Conservation (phyloP, 2,329 filamentous ascomycete genomes). For the Epicoccum nigrum region DNA sequence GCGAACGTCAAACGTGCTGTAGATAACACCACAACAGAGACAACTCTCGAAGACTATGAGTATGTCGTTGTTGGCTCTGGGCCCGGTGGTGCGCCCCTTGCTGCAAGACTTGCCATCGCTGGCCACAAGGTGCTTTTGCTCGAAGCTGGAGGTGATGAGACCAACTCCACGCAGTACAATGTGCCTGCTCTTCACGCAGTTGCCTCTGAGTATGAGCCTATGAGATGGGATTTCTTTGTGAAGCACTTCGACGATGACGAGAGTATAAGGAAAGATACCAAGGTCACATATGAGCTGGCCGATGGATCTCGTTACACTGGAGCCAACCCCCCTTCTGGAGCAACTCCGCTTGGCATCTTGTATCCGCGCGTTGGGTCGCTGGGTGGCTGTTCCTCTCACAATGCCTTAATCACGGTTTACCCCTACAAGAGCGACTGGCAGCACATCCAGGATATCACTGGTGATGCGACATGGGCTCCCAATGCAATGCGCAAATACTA, state of each 20-base stretch:
- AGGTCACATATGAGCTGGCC: conserved; percentile 55
- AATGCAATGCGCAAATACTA: conserved; percentile 66
- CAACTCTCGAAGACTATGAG: conserved; percentile 54
- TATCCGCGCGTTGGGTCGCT: conserved; percentile 63
- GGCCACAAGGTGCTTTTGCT: conserved; percentile 64
- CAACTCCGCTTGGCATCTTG: conserved; percentile 57
- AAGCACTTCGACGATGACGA: conserved; percentile 62
- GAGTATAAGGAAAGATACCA: conserved; percentile 59
- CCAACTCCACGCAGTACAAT: conserved; percentile 54
- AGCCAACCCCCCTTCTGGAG: conserved; percentile 57
- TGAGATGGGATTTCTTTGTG: conserved; percentile 67
- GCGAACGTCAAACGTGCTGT: conserved; percentile 27
- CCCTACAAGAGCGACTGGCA: conserved; percentile 65
- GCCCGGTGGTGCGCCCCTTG: conserved; percentile 64
- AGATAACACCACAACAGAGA: conserved; percentile 15
- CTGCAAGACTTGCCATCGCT: conserved; percentile 61
- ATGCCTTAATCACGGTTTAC: conserved; percentile 63
- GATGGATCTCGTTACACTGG: conserved; percentile 56
- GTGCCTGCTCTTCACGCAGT: conserved; percentile 60
- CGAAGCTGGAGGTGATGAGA: conserved; percentile 64
- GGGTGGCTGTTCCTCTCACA: conserved; percentile 65
- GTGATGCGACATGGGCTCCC: conserved; percentile 65
- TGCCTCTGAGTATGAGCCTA: conserved; percentile 60
- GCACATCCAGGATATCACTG: conserved; percentile 62
- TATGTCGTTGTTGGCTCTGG: conserved; percentile 67